phyloP scores from a whole-genome alignment of 1,284 basidiomycete species.

The Pseudozyma thailandica region DNA sequence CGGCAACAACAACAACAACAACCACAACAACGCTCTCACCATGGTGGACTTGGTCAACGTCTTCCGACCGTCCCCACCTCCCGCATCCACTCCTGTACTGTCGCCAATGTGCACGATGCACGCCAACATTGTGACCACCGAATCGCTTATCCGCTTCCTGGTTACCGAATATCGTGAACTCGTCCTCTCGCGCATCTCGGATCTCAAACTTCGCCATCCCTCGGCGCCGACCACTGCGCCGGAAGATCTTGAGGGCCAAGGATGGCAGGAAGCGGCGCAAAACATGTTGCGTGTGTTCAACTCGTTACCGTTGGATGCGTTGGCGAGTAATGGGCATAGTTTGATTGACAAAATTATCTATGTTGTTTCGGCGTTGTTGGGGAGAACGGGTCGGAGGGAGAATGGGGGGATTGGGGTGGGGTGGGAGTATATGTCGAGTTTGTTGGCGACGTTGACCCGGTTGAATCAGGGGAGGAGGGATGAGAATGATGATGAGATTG shows the following conservation, averaged over 20 bases:
- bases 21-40: constrained; percentile 2
- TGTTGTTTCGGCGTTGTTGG: constrained; percentile 38
- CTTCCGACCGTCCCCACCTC: constrained; percentile 46
- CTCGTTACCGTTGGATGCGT: constrained; percentile 43
- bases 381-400: constrained; percentile 12
- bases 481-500: constrained; percentile 9
- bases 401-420: neutral
- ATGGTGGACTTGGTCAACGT: constrained; percentile 42
- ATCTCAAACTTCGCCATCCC: constrained; percentile 20
- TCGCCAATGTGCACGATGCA: constrained; percentile 55
- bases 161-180: constrained; percentile 50
- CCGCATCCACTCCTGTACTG: constrained; percentile 25
- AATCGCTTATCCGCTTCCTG: constrained; percentile 50
- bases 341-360: constrained; percentile 51
- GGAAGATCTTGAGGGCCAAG: constrained; percentile 8
- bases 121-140: constrained; percentile 56
- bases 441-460: constrained; percentile 35
- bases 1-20: neutral
- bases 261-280: constrained; percentile 44
- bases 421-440: constrained; percentile 31
- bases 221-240: neutral
- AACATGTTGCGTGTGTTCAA: constrained; percentile 45
- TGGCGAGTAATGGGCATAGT: constrained; percentile 52
- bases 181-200: constrained; percentile 19
- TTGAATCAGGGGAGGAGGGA: constrained; percentile 34